Evolutionary conservation across 768 basidiomycete species (phyloP).

Genomic region (Phlebiopsis gigantea): DNA sequence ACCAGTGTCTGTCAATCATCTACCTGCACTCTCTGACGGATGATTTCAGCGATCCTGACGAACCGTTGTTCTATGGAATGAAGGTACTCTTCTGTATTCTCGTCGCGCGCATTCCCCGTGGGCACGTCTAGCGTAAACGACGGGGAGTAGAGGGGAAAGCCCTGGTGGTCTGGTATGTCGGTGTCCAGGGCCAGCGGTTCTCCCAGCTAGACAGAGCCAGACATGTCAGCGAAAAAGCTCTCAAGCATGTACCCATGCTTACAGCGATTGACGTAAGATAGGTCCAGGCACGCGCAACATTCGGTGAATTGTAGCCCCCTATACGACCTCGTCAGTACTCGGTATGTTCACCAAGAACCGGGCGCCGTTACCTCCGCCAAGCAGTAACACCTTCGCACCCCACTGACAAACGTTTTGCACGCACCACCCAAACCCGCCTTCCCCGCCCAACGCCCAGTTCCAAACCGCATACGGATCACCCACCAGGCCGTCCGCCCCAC

Average conservation of each 20-base stretch:
- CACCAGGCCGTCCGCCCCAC: conserved; percentile 82
- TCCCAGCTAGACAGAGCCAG: conserved; percentile 56
- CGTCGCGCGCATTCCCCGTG: conserved; percentile 66
- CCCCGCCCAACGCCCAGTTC: conserved; percentile 60
- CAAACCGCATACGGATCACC: conserved; percentile 76
- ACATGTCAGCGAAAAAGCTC: too few species aligned
- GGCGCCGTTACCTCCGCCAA: conserved; percentile 68
- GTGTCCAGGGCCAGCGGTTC: conserved; percentile 51
- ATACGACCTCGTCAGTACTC: neutral
- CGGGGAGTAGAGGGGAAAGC: conserved; percentile 71
- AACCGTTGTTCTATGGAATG: conserved; percentile 32
- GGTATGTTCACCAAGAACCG: too few species aligned
- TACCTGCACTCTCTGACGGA: conserved; percentile 6
- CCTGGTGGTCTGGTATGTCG: conserved; percentile 70
- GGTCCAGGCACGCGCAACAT: conserved; percentile 85
- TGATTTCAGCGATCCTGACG: conserved; percentile 11
- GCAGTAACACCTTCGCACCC: conserved; percentile 58
- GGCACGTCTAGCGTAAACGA: conserved; percentile 79
- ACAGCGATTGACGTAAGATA: conserved; percentile 75
- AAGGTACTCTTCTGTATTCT: conserved; percentile 61
- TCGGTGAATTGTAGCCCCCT: conserved; percentile 83
- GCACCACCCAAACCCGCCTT: conserved; percentile 66
- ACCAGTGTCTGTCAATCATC: too few species aligned
- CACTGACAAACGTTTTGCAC: conserved; percentile 48
- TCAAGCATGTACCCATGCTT: conserved; percentile 27